Evolutionary conservation across 1,284 basidiomycete species (phyloP).

Genomic region (Trichosporon asahii): DNA sequence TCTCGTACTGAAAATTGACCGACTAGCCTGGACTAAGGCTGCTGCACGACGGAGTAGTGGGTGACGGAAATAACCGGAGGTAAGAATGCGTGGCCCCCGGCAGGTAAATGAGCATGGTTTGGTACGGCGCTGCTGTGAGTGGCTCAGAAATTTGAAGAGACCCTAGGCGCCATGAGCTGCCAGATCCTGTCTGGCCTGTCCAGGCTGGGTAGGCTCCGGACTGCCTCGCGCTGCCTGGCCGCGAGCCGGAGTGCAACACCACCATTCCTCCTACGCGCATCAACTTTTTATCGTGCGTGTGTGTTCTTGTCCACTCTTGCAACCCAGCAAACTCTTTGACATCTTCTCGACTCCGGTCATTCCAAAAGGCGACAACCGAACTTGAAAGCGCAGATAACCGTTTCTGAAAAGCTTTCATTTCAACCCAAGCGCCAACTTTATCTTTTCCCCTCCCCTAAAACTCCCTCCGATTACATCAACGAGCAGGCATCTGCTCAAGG

Average conservation of each 20-base stretch:
- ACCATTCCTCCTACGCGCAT: not conserved
- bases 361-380: not conserved
- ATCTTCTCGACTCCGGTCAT: not conserved
- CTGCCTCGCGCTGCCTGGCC: not conserved
- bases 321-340: not conserved
- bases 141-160: not conserved
- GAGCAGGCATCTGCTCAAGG: not conserved
- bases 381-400: not conserved
- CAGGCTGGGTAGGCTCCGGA: not conserved
- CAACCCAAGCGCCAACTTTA: not conserved
- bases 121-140: not conserved
- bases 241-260: not conserved
- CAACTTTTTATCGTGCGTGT: not conserved
- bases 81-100: constrained; percentile 8
- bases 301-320: not conserved
- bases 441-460: constrained; percentile 4
- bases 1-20: not conserved
- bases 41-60: not conserved
- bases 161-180: not conserved
- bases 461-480: constrained; percentile 9
- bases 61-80: constrained; percentile 11
- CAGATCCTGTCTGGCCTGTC: not conserved
- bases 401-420: constrained; percentile 1
- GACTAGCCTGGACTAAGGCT: not conserved
- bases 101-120: not conserved